Percentiles rank a stretch among this genome's conserved stretches.
phyloP scores from a whole-genome alignment of 768 basidiomycete species.

The Auricularia heimuer region DNA sequence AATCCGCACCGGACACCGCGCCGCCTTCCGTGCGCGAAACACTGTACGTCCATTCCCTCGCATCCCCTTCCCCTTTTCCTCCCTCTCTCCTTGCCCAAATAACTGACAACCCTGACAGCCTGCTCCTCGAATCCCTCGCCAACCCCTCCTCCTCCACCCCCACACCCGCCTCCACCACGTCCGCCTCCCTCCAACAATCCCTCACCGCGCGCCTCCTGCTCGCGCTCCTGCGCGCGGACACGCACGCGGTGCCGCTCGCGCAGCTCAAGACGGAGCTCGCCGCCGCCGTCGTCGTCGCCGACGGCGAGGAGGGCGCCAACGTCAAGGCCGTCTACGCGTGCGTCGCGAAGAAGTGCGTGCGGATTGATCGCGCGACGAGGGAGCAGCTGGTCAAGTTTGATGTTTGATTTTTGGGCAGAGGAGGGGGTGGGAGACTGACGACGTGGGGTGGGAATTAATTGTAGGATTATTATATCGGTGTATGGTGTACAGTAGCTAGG shows the following conservation, averaged over 20 bases:
- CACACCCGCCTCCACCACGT: background rate
- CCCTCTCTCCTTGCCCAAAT: background rate
- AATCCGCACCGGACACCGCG: background rate
- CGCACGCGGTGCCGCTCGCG: background rate
- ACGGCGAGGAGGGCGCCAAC: background rate
- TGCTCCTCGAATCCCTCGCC: background rate
- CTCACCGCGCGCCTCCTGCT: background rate
- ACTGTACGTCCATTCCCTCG: background rate
- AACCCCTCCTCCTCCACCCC: background rate
- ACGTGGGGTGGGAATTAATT: too few species aligned
- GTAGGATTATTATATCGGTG: too few species aligned
- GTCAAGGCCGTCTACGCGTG: background rate
- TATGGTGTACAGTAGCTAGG: too few species aligned
- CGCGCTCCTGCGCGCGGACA: background rate
- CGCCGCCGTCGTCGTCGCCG: background rate
- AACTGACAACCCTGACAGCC: background rate
- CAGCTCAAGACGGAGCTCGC: constrained; percentile 1
- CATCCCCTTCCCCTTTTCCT: background rate
- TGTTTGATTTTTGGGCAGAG: background rate
- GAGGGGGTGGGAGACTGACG: too few species aligned
- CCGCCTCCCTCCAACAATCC: background rate
- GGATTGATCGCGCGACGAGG: background rate
- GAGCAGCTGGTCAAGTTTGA: background rate
- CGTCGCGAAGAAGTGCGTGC: background rate
- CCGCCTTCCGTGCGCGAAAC: background rate